Conservation (phyloP, 2,329 filamentous ascomycete genomes). For the Cucurbitaria berberidis region DNA sequence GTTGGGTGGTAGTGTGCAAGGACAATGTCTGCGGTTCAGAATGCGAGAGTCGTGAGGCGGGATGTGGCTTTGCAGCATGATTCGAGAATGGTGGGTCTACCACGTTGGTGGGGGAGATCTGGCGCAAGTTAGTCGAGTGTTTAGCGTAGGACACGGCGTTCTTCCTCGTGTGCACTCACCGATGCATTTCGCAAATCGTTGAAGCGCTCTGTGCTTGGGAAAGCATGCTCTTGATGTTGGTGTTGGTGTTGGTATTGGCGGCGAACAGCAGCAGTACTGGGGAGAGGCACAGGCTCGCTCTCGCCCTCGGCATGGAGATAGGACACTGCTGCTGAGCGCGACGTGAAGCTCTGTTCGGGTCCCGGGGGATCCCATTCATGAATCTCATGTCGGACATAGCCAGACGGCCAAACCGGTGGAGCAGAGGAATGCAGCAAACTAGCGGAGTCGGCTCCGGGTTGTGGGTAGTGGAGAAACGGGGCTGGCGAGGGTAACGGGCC, state of each 20-base stretch:
- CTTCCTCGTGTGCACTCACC: conserved; percentile 29
- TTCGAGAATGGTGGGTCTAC: conserved; percentile 32
- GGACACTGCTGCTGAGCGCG: conserved; percentile 22
- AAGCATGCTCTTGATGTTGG: conserved; percentile 13
- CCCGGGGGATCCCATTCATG: conserved; percentile 27
- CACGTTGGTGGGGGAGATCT: conserved; percentile 28
- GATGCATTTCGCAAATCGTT: conserved; percentile 25
- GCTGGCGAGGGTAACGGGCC: conserved; percentile 30
- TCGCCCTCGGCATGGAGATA: conserved; percentile 26
- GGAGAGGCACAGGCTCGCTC: conserved; percentile 7
- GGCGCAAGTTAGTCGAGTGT: conserved; percentile 24
- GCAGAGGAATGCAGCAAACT: conserved; percentile 20
- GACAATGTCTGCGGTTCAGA: conserved; percentile 20
- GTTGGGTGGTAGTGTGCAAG: conserved; percentile 20
- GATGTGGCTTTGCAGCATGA: conserved; percentile 25
- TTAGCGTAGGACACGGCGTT: conserved; percentile 16
- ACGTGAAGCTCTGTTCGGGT: conserved; percentile 19
- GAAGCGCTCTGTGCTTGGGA: conserved; percentile 22
- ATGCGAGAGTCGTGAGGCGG: conserved; percentile 30
- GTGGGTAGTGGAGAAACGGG: conserved; percentile 33
- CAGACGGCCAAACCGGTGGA: conserved; percentile 27
- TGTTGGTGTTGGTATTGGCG: conserved; percentile 14
- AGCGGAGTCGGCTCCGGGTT: conserved; percentile 33
- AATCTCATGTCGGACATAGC: conserved; percentile 21
- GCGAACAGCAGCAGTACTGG: background rate